phyloP scores from a whole-genome alignment of 2,329 filamentous ascomycete species.

The Apiospora saccharicola region DNA sequence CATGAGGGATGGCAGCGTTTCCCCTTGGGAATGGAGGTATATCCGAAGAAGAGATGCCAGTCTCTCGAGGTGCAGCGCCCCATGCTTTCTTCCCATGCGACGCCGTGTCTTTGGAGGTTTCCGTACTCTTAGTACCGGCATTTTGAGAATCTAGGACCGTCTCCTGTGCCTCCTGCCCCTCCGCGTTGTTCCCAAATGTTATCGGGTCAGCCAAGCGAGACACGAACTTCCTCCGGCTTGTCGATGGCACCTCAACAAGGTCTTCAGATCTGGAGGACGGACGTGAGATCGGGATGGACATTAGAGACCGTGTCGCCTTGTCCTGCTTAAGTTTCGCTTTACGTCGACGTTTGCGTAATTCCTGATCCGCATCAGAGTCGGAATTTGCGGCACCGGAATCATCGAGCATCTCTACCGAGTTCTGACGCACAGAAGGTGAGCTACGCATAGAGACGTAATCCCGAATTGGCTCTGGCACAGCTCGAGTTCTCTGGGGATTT shows the following conservation, averaged over 20 bases:
- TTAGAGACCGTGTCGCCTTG: constrained; percentile 5
- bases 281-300: not conserved
- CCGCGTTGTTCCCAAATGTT: not conserved
- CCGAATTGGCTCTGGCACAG: constrained; percentile 36
- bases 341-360: not conserved
- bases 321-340: constrained; percentile 13
- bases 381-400: constrained; percentile 28
- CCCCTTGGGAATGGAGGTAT: not conserved
- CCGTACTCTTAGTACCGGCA: constrained; percentile 17
- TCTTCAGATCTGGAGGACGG: constrained; percentile 8
- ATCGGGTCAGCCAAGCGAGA: not conserved
- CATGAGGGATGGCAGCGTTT: not conserved
- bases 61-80: not conserved
- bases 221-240: not conserved
- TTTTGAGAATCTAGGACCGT: constrained; percentile 19
- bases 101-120: not conserved
- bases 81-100: not conserved
- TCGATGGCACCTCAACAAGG: constrained; percentile 26
- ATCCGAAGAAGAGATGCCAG: not conserved
- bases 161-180: constrained; percentile 3
- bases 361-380: not conserved
- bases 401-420: constrained; percentile 29
- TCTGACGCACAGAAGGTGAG: not conserved
- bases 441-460: constrained; percentile 36
- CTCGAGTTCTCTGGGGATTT: not conserved